Base-by-base conservation (phyloP, 2,329 filamentous ascomycete species). In the Alternaria triticina region DNA sequence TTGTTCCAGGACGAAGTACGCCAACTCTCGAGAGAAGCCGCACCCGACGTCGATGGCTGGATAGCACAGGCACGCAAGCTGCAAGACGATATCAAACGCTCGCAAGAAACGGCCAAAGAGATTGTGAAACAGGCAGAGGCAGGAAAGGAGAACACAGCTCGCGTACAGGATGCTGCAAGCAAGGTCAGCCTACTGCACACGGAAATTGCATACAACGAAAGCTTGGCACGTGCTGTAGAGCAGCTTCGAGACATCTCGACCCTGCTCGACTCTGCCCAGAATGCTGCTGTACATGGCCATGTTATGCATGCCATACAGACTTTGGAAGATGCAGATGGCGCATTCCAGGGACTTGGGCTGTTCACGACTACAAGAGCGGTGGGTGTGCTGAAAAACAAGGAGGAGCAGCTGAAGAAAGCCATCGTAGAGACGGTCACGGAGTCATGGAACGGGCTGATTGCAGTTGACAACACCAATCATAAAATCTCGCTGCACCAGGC, bases 1-100 rank as follows among this genome's bases (percentile, higher is more conserved):
- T 49, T 55, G 27, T 10, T 47, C 57, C 71, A 92, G 89, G 81
- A 86, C 63, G 90, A 96, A 72, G 91, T 98, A 62, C 90, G 90
- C 68, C 80, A 83, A 22, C 88, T 96, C 65, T 96, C 94, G 79
- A 87, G 89, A 74, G 89, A 93, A 69, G 91, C 89, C 17, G 91
- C 90, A 60, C 87, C 90, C 43, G 91, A 96, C 73, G 91, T 97
- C 54, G 91, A 93, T 75, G 87, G 90, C 55, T 98, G 95, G 95
- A 92, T 96, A 60, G 83, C 86, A 55, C 93, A 96, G 78, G 93
- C 94, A 51, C 93, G 93, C 79, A 88, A 90, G 56, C 87, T 97
- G 8, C 93, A 97, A 78, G 87, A 90, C 65, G 95, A 97, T 75
- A 95, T 97, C 68, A 88, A 92, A 72, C 87, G 88, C 50, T 95